phyloP scores from a whole-genome alignment of 2,329 filamentous ascomycete species.

The Phialemoniopsis sp. region DNA sequence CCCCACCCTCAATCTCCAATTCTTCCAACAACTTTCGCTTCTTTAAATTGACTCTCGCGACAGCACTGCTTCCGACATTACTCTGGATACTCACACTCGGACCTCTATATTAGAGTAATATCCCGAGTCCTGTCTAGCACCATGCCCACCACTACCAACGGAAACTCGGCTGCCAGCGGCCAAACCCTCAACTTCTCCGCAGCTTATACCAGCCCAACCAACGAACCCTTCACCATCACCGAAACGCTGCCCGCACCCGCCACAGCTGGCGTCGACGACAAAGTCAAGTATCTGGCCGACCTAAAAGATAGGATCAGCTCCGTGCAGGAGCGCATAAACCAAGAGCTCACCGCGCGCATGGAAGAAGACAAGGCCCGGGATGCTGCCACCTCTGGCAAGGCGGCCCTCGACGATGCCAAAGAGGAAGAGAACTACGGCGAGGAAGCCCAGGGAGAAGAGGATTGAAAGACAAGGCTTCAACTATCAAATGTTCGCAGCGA shows the following conservation, averaged over 20 bases:
- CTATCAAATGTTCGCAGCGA: too few relatives aligned
- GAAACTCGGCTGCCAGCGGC: background rate
- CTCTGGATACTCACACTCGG: too few relatives aligned
- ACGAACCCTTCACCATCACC: constrained; percentile 39
- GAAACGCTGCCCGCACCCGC: constrained; percentile 22
- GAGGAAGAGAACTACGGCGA: constrained; percentile 84
- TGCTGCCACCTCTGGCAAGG: constrained; percentile 18
- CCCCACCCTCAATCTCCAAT: too few relatives aligned
- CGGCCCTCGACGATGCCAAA: constrained; percentile 44
- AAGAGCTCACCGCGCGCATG: constrained; percentile 69
- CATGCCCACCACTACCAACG: constrained; percentile 1
- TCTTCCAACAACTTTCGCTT: too few relatives aligned
- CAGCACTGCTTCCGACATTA: too few relatives aligned
- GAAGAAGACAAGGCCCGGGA: constrained; percentile 61
- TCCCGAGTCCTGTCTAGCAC: too few relatives aligned
- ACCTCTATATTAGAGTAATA: too few relatives aligned
- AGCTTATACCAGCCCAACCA: constrained; percentile 49
- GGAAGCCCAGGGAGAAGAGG: constrained; percentile 67
- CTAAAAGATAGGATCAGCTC: constrained; percentile 53
- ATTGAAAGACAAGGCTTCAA: constrained; percentile 16
- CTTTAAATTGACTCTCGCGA: too few relatives aligned
- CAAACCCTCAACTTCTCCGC: constrained; percentile 31
- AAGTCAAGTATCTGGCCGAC: constrained; percentile 53
- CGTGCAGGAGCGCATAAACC: constrained; percentile 66
- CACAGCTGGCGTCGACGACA: constrained; percentile 32